Evolutionary conservation across 2,329 filamentous ascomycete species (phyloP), one percentile per base, ranked within the genome.

Genomic region (Clarireedia paspali): DNA sequence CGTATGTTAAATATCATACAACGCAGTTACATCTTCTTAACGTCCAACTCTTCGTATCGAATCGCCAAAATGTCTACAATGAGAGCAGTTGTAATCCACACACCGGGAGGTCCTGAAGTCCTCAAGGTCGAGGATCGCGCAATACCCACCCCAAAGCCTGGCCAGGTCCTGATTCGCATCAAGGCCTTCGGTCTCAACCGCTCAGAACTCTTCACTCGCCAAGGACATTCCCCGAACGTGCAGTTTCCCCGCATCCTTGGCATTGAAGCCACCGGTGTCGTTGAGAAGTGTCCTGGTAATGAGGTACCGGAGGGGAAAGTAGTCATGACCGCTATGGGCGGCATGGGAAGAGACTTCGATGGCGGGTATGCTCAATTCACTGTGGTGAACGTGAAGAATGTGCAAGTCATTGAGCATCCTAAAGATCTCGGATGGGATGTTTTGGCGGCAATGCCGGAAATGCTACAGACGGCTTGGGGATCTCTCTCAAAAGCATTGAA

Each of bases 161-260:
- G 83, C 57, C 81, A 95, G 71, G 90, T 87, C 20, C 79, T 96
- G 54, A 82, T 96, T 56, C 85, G 84, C 65, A 74, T 96, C 64
- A 85, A 85, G 66, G 85, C 85, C 53, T 91, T 91, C 66, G 89
- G 89, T 15, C 78, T 96, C 57, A 96, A 91, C 73, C 84, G 88
- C 57, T 90, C 90, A 84, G 88, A 91, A 70, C 78, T 89, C 38
- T 69, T 88, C 55, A 64, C 68, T 54, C 57, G 60, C 2, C 59
- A 60, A 53, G 63, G 63, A 6, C 57, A 59, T 34, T 63, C 60
- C 3, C 55, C 55, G 2, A 44, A 42, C 20, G 63, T 44, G 12
- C 40, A 20, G 2, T 61, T 65, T 46, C 63, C 63, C 3, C 55
- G 63, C 5, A 49, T 65, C 26, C 50, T 65, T 4, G 63, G 63